A percentile compares a stretch with the other conserved stretches of the same genome.
phyloP scores from a whole-genome alignment of 1,284 basidiomycete species.

The Naganishia liquefaciens region DNA sequence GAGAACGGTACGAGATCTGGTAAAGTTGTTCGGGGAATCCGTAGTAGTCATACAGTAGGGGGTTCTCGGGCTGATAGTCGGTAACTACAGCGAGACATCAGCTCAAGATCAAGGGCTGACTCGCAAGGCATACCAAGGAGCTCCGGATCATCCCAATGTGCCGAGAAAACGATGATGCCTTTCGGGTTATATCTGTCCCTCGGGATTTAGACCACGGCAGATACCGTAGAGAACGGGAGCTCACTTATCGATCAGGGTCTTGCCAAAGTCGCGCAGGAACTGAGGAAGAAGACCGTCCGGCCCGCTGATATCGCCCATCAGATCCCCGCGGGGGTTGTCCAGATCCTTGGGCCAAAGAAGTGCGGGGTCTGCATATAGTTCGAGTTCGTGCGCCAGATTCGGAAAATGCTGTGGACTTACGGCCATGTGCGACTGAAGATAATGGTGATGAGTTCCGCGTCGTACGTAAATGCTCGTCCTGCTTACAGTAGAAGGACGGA shows the following conservation, averaged over 20 bases:
- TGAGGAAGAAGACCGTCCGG: conserved; percentile 16
- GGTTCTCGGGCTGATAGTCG: conserved; percentile 26
- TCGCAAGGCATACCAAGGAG: conserved; percentile 11
- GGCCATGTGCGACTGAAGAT: conserved; percentile 15
- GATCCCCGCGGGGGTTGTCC: conserved; percentile 11
- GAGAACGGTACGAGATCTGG: conserved; percentile 19
- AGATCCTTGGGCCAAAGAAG: conserved; percentile 11
- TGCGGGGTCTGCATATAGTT: not conserved
- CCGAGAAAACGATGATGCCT: conserved; percentile 26
- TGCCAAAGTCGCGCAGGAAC: conserved; percentile 19
- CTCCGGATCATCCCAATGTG: conserved; percentile 25
- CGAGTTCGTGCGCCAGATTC: not conserved
- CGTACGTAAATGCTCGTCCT: not conserved
- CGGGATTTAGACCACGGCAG: not conserved
- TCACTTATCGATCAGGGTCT: conserved; percentile 15
- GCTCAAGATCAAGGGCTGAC: not conserved
- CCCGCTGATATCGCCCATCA: conserved; percentile 27
- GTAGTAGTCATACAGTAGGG: conserved; percentile 26
- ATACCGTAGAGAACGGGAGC: not conserved
- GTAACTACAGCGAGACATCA: conserved; percentile 4
- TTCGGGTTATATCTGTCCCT: conserved; percentile 12
- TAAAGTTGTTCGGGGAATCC: conserved; percentile 18
- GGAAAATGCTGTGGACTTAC: not conserved
- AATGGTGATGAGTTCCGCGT: no score
- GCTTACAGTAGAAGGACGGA: conserved; percentile 23